These are phyloP conservation scores for Malassezia sympodialis DNA, from an alignment of 1,284 basidiomycete species.

Conservation along the genomic window DNA sequence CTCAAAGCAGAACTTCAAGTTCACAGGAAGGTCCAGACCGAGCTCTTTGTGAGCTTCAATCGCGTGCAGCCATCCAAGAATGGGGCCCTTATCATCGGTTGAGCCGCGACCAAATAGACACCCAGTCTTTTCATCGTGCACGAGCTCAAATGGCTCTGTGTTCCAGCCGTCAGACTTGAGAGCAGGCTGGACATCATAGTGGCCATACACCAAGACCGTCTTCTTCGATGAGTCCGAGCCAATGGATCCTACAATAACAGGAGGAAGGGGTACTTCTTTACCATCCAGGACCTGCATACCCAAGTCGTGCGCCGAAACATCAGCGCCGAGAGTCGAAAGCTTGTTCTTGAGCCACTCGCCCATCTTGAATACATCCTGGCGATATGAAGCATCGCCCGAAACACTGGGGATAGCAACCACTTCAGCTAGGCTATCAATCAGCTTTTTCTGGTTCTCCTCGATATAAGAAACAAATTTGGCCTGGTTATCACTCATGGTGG, in stretches of 20 bases:
- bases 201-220: slow-evolving; percentile 77
- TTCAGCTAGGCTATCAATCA: slow-evolving; percentile 36
- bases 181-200: slow-evolving; percentile 51
- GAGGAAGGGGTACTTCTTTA: slow-evolving; percentile 66
- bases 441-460: slow-evolving; percentile 36
- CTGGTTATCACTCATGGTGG: slow-evolving; percentile 19
- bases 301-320: slow-evolving; percentile 33
- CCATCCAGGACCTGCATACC: slow-evolving; percentile 77
- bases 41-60: slow-evolving; percentile 73
- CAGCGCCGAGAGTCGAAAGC: slow-evolving; percentile 38
- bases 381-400: slow-evolving; percentile 43
- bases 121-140: slow-evolving; percentile 59
- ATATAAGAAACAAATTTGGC: slow-evolving; percentile 39
- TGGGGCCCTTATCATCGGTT: slow-evolving; percentile 46
- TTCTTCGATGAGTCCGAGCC: slow-evolving; percentile 75
- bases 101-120: slow-evolving; percentile 67
- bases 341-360: slow-evolving; percentile 41
- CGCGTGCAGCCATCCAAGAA: slow-evolving; percentile 84
- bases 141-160: slow-evolving; percentile 77
- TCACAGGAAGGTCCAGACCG: slow-evolving; percentile 73
- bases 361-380: slow-evolving; percentile 43
- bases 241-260: slow-evolving; percentile 65
- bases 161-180: slow-evolving; percentile 67
- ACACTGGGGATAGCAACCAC: slow-evolving; percentile 46
- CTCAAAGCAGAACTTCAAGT: slow-evolving; percentile 87